These are phyloP conservation scores for Boletus coccyginus DNA, from an alignment of 768 basidiomycete genomes.

Conservation along the genomic window DNA sequence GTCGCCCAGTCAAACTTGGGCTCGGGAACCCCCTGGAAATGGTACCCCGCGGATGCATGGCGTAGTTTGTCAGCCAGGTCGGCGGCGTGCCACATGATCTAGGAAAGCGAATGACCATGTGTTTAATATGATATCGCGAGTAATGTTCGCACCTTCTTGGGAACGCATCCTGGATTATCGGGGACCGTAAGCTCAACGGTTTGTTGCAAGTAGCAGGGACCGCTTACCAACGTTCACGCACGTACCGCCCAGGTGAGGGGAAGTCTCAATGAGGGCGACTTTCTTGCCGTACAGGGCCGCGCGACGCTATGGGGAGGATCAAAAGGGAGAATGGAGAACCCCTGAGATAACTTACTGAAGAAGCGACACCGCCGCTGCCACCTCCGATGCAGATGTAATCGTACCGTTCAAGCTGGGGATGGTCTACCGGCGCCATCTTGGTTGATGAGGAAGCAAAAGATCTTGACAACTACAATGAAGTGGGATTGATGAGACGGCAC, in stretches of 20 bases:
- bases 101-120: background rate
- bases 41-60: constrained; percentile 71
- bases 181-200: constrained; percentile 1
- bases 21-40: constrained; percentile 56
- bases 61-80: constrained; percentile 83
- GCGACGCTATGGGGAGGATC: constrained; percentile 58
- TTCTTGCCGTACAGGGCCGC: constrained; percentile 92
- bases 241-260: constrained; percentile 80
- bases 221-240: constrained; percentile 95
- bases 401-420: constrained; percentile 62
- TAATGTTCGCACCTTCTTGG: constrained; percentile 71
- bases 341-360: constrained; percentile 57
- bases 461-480: constrained; percentile 42
- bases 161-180: constrained; percentile 74
- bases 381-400: constrained; percentile 91
- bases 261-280: constrained; percentile 83
- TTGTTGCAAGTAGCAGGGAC: background rate
- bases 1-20: constrained; percentile 83
- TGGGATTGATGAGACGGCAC: background rate
- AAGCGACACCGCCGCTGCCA: constrained; percentile 90
- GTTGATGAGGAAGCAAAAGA: constrained; percentile 37
- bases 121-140: background rate
- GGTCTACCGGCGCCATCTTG: constrained; percentile 74
- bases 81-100: constrained; percentile 99
- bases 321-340: background rate